Base-by-base conservation (phyloP, 2,329 filamentous ascomycete genomes). In the Sporothrix pseudoabietina region DNA sequence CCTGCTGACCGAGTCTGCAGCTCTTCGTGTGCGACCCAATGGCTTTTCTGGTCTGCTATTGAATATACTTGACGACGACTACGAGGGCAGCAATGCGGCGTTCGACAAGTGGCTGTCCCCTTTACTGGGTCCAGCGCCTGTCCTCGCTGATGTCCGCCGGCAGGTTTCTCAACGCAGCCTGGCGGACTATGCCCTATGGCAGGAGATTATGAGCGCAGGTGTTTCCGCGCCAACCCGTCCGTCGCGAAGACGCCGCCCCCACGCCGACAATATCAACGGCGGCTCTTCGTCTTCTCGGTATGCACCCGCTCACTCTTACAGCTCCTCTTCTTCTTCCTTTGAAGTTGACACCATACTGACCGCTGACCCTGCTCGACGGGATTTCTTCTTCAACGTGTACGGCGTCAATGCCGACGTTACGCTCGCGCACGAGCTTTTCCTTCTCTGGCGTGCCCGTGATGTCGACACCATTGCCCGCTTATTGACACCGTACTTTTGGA, bases 381-480 rank as follows among this genome's bases (percentile, higher is more conserved):
- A n/a, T 26, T 35, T 8, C 19, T 44, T 61, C 10, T 39, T 12
- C 22, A 3, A 6, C 5, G n/a, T 41, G 47, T 69, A n/a, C 32
- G 30, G 39, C 26, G 41, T 59, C 52, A 54, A 47, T 14, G 9
- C 16, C 71, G 19, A 12, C 12, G n/a, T 32, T 39, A 47, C 26
- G 9, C 8, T 66, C 26, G 19, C 47, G 26, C 32, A 65, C 32
- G 71, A 72, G 57, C 44, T 72, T 30, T 72, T 57, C 71, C 59
- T 72, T 59, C 71, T 72, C 35, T 72, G 71, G 71, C 71, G 44
- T 9, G 57, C 59, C 26, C 59, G 26, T 19, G 30, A 47, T 7
- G n/a, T 22, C n/a, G 55, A 69, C 49, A 30, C 39, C 10, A 39
- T 69, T n/a, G 55, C 54, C 41, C 19, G 39, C 1, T 55, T 73